These are phyloP conservation scores for Plasmopara halstedii DNA, from an alignment of 352 stramenopile species.

Conservation along the genomic window DNA sequence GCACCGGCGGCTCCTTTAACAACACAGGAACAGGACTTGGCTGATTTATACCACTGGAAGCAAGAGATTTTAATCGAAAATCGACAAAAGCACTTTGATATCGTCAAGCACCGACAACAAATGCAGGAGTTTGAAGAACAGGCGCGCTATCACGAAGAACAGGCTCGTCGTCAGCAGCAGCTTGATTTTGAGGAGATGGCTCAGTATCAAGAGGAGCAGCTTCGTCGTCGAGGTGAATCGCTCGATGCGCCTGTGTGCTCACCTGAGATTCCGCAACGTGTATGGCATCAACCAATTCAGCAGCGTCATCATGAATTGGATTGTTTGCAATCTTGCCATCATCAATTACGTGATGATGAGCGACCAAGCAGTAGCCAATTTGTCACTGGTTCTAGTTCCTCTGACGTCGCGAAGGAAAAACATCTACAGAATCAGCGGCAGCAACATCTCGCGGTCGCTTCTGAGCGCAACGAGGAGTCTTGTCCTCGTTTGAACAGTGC, in stretches of 20 bases:
- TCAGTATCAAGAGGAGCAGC: constrained; percentile 22
- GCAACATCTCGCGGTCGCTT: constrained; percentile 23
- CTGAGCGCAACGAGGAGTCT: constrained; percentile 11
- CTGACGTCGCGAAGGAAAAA: constrained; percentile 23
- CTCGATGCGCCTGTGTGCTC: constrained; percentile 5
- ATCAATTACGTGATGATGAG: constrained; percentile 20
- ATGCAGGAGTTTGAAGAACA: constrained; percentile 23
- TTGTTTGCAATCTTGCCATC: constrained; percentile 13
- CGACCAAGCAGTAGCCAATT: constrained; percentile 16
- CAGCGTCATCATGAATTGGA: constrained; percentile 25
- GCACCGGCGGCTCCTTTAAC: constrained; percentile 1
- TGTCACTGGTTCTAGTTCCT: constrained; percentile 13
- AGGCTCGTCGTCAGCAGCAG: constrained; percentile 20
- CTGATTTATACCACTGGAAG: constrained; percentile 27
- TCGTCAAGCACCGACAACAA: constrained; percentile 12
- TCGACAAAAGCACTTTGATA: constrained; percentile 12
- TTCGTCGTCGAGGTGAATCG: constrained; percentile 15
- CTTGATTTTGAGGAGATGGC: constrained; percentile 24
- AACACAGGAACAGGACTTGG: constrained; percentile 26
- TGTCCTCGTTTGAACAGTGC: constrained; percentile 13
- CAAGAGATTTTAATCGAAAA: constrained; percentile 25
- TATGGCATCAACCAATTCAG: constrained; percentile 23
- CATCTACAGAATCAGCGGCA: constrained; percentile 30
- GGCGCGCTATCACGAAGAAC: constrained; percentile 21
- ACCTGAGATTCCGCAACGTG: constrained; percentile 10